Evolutionary conservation across 257 asterid species (phyloP).

Genomic region (Plantago elongata): DNA sequence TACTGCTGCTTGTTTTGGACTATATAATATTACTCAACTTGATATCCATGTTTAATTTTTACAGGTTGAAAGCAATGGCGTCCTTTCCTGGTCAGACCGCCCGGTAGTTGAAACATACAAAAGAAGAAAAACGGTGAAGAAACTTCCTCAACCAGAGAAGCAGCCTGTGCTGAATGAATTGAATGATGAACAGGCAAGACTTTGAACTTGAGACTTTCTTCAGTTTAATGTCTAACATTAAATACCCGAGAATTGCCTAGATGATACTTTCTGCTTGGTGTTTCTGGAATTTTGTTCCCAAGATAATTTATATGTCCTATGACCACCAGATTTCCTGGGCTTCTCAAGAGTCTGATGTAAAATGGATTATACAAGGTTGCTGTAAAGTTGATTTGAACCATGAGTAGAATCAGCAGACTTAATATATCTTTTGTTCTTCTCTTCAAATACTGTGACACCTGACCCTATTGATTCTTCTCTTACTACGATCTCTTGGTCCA

Average conservation of each 20-base stretch:
- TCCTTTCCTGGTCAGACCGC: slow-evolving; percentile 37
- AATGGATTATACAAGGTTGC: slow-evolving; percentile 1
- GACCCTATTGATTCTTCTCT: not conserved
- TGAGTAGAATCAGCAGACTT: not conserved
- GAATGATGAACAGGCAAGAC: slow-evolving; percentile 75
- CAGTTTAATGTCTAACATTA: not conserved
- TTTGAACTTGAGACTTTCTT: slow-evolving; percentile 9
- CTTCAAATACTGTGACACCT: not conserved
- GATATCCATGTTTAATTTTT: slow-evolving; percentile 35
- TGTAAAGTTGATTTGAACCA: not conserved
- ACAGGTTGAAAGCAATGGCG: slow-evolving; percentile 86
- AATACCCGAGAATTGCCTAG: not conserved
- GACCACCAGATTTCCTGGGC: not conserved
- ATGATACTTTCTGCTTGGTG: not conserved
- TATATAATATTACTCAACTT: slow-evolving; percentile 41
- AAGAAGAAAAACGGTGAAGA: slow-evolving; percentile 35
- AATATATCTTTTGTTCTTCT: not conserved
- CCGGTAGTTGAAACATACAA: slow-evolving; percentile 35
- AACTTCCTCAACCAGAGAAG: slow-evolving; percentile 42
- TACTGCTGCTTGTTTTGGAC: slow-evolving; percentile 36
- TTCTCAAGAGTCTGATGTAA: not conserved
- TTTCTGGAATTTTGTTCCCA: not conserved
- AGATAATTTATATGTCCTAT: not conserved
- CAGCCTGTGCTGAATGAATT: slow-evolving; percentile 44
- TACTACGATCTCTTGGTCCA: not conserved